phyloP scores from a whole-genome alignment of 2,329 filamentous ascomycete genomes.

The Phoma sp. region DNA sequence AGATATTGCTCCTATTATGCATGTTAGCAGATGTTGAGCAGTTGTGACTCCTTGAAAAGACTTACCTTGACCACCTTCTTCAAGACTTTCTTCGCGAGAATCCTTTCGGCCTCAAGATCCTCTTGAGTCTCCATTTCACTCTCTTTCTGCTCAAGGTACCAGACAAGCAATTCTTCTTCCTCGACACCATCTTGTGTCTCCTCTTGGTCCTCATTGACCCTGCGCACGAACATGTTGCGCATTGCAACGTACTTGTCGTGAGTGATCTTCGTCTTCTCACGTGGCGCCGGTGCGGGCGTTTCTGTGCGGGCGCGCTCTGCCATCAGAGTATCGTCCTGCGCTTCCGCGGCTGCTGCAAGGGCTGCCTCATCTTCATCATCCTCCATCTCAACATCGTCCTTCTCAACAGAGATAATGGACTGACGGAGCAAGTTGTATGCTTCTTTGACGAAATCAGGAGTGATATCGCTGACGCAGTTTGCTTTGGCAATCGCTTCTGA shows the following conservation, averaged over 20 bases:
- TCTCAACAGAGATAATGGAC: slow-evolving; percentile 96
- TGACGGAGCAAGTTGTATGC: slow-evolving; percentile 90
- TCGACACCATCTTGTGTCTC: slow-evolving; percentile 81
- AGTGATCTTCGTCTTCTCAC: slow-evolving; percentile 82
- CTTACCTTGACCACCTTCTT: slow-evolving; percentile 95
- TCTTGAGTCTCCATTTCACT: slow-evolving; percentile 80
- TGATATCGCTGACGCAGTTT: slow-evolving; percentile 92
- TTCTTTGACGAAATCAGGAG: slow-evolving; percentile 83
- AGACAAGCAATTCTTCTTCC: slow-evolving; percentile 78
- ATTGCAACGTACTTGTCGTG: slow-evolving; percentile 95
- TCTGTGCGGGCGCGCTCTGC: slow-evolving; percentile 36
- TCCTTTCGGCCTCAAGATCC: slow-evolving; percentile 76
- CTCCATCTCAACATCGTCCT: slow-evolving; percentile 95
- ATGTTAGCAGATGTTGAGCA: slow-evolving; percentile 24
- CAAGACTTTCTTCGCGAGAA: slow-evolving; percentile 80
- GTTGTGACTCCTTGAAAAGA: neutral
- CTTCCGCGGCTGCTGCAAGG: slow-evolving; percentile 57
- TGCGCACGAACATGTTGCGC: slow-evolving; percentile 81
- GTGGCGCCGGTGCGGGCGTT: slow-evolving; percentile 46
- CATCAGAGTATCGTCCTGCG: slow-evolving; percentile 49
- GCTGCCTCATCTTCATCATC: slow-evolving; percentile 73
- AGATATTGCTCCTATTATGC: slow-evolving; percentile 62
- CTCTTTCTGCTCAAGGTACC: slow-evolving; percentile 94
- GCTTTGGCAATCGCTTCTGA: slow-evolving; percentile 98
- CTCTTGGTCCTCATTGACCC: slow-evolving; percentile 82